Base-by-base conservation (phyloP, 305 asterid species). In the Solanum hybrid region DNA sequence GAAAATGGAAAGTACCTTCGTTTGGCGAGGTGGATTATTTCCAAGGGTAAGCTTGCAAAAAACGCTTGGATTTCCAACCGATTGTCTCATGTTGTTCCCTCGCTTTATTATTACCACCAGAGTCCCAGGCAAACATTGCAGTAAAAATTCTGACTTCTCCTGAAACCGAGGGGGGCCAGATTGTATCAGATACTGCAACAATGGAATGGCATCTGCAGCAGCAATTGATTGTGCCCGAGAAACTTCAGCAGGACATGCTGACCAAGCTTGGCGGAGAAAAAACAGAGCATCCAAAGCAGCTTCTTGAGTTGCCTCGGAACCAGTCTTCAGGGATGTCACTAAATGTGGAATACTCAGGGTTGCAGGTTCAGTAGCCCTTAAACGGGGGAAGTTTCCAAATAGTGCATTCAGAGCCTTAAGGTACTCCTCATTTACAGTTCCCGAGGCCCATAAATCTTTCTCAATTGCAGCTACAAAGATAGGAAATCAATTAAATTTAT, bases 81-180 rank as follows among this genome's bases (percentile, higher is more conserved):
- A 96, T 91, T 98, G 99, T 92, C 94, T 95, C 99, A 98, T 98
- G 91, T 97, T 98, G 92, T 91, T 98, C 88, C 99, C 99, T 92
- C 95, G 92, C 94, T 97, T 98, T 90, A 98, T 97, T 89, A 95
- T 96, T 90, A 98, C 99, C 83, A 95, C 95, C 29, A 98, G 93
- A 4, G 98, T 98, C 51, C 99, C 99, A 0, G 99, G 99, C 90
- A 98, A 93, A 92, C 99, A 98, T 93, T 98, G 99, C 93, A 98
- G 94, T 73, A 98, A 91, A 92, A 98, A 94, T 90, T 98, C 99
- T 10, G 99, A 96, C 92, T 97, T 98, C 95, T 98, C 99, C 94
- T 98, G 99, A 93, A 98, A 98, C 89, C 99, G 94, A 13, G 99
- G 99, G 20, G 99, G 99, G 72, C 97, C 99, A 15, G 99, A 98